Conservation (phyloP, 1,139 yeast species). For the Nematodospora anomalae region DNA sequence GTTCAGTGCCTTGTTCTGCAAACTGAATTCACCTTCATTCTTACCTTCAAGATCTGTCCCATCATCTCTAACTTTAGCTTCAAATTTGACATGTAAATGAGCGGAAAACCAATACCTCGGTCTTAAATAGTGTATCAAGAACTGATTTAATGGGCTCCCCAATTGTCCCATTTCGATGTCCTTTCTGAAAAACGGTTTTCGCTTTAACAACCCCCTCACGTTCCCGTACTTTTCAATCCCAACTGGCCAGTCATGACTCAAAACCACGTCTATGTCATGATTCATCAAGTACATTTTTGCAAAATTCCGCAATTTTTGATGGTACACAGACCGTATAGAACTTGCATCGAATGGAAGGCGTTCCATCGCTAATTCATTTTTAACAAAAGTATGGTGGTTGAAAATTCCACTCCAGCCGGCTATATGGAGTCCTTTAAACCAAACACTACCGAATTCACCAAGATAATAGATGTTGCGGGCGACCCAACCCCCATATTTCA, state of each 20-base stretch:
- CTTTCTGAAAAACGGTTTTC: conserved; percentile 64
- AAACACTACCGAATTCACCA: conserved; percentile 75
- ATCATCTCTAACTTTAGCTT: conserved; percentile 43
- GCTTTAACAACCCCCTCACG: conserved; percentile 40
- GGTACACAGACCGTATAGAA: conserved; percentile 65
- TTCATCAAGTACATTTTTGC: conserved; percentile 49
- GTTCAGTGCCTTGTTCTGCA: conserved; percentile 11
- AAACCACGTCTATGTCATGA: conserved; percentile 46
- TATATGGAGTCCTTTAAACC: conserved; percentile 72
- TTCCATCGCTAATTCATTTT: conserved; percentile 32
- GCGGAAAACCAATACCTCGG: conserved; percentile 87
- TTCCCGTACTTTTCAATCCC: conserved; percentile 73
- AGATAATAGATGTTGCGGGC: conserved; percentile 88
- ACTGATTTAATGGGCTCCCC: conserved; percentile 76
- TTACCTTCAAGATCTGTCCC: conserved; percentile 5
- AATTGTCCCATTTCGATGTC: conserved; percentile 62
- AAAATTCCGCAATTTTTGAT: conserved; percentile 65
- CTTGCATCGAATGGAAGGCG: conserved; percentile 48
- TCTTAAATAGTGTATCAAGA: conserved; percentile 50
- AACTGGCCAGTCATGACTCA: conserved; percentile 96
- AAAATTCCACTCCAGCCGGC: conserved; percentile 87
- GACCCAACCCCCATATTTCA: conserved; percentile 91
- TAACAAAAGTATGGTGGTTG: conserved; percentile 41
- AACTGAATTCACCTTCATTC: conserved; percentile 4
- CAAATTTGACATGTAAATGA: conserved; percentile 78